phyloP scores from a whole-genome alignment of 1,139 yeast species.

The Geotrichum fermentans region DNA sequence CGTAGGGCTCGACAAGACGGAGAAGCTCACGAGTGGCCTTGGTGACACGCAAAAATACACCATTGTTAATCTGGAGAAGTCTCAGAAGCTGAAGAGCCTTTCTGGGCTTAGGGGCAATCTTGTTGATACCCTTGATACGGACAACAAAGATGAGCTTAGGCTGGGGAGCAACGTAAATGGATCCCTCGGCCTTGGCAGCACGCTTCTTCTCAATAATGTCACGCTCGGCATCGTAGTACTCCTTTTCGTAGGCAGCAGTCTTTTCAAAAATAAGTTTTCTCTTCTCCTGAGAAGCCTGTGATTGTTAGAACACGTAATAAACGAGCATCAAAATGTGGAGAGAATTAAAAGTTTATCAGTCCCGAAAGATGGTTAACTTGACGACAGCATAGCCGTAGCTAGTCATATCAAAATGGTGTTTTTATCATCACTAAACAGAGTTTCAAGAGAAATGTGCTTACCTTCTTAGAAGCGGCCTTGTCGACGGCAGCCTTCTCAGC shows the following conservation, averaged over 20 bases:
- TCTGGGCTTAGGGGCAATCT: conserved; percentile 99
- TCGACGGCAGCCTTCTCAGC: conserved; percentile 75
- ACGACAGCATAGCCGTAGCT: conserved; percentile 72
- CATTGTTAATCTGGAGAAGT: conserved; percentile 96
- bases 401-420: conserved; percentile 30
- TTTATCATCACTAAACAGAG: conserved; percentile 22
- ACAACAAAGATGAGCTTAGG: conserved; percentile 93
- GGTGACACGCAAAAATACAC: conserved; percentile 96
- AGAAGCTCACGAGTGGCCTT: conserved; percentile 97
- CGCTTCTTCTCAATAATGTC: conserved; percentile 89
- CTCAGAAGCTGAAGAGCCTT: conserved; percentile 97
- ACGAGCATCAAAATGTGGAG: background rate
- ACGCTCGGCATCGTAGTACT: conserved; percentile 93
- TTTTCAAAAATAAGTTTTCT: conserved; percentile 94
- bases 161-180: conserved; percentile 85
- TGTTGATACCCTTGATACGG: conserved; percentile 99
- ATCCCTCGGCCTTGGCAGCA: conserved; percentile 91
- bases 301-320: conserved; percentile 22
- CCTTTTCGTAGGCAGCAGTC: conserved; percentile 97
- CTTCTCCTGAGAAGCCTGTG: conserved; percentile 41
- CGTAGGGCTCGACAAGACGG: conserved; percentile 97
- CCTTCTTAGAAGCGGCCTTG: conserved; percentile 88
- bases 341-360: conserved; percentile 51
- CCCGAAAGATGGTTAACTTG: conserved; percentile 99
- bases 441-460: conserved; percentile 47